These are phyloP conservation scores for Plasmodium gallinaceum DNA, from an alignment of 169 alveolate genomes.

Conservation along the genomic window DNA sequence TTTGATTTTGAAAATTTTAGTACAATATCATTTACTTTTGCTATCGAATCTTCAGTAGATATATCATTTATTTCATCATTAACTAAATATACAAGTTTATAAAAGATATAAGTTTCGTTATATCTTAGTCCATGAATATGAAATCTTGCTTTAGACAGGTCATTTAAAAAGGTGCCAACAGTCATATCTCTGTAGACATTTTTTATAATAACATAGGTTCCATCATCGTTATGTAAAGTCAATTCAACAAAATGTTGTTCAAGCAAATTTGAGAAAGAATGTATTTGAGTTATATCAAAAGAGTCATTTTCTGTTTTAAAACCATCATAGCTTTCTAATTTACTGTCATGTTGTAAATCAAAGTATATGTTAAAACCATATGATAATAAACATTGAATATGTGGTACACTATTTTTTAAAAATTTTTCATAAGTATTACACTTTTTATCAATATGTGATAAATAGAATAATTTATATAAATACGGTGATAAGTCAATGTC, in stretches of 20 bases:
- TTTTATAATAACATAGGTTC: conserved; percentile 25
- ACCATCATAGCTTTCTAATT: conserved; percentile 49
- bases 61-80: conserved; percentile 23
- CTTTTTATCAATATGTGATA: conserved; percentile 58
- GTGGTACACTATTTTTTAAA: conserved; percentile 60
- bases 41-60: conserved; percentile 5
- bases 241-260: conserved; percentile 69
- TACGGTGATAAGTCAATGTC: conserved; percentile 58
- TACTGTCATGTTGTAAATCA: conserved; percentile 37
- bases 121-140: conserved; percentile 56
- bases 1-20: conserved; percentile 25
- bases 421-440: conserved; percentile 49
- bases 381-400: conserved; percentile 72
- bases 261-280: conserved; percentile 46
- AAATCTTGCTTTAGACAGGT: conserved; percentile 61
- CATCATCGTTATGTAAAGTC: conserved; percentile 38
- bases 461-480: conserved; percentile 66
- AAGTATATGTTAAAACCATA: conserved; percentile 62
- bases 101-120: conserved; percentile 20
- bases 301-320: conserved; percentile 41
- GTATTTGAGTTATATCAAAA: conserved; percentile 56
- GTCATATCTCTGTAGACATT: conserved; percentile 70
- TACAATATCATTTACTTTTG: conserved; percentile 29
- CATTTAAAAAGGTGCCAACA: conserved; percentile 49
- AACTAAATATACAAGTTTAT: conserved; percentile 40